phyloP scores from a whole-genome alignment of 768 basidiomycete genomes.

The Roridomyces roridus region DNA sequence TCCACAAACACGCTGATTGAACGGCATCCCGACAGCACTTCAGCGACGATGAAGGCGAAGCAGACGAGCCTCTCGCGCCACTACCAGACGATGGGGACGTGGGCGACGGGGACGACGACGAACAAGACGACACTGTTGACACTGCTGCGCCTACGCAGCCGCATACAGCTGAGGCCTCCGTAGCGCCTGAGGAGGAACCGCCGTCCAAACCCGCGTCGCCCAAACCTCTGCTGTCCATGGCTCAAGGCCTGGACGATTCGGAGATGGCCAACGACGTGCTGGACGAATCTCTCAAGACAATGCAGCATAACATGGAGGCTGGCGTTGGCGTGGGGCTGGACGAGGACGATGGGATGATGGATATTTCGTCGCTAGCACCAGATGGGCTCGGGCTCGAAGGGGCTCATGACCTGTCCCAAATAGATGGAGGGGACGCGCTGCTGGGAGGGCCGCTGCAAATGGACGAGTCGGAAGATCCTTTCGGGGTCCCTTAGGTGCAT shows the following conservation, averaged over 20 bases:
- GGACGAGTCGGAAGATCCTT: slow-evolving; percentile 67
- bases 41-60: slow-evolving; percentile 83
- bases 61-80: slow-evolving; percentile 81
- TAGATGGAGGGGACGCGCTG: slow-evolving; percentile 57
- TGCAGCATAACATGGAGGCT: slow-evolving; percentile 52
- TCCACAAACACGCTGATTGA: neutral
- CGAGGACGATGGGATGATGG: slow-evolving; percentile 55
- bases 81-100: slow-evolving; percentile 80
- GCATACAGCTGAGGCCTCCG: slow-evolving; percentile 34
- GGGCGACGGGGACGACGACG: slow-evolving; percentile 67
- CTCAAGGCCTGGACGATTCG: slow-evolving; percentile 45
- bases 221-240: slow-evolving; percentile 67
- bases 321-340: slow-evolving; percentile 42
- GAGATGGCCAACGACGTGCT: slow-evolving; percentile 46
- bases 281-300: slow-evolving; percentile 61
- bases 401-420: slow-evolving; percentile 59
- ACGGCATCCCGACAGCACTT: slow-evolving; percentile 69
- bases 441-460: slow-evolving; percentile 63
- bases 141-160: slow-evolving; percentile 42
- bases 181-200: slow-evolving; percentile 47
- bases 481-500: slow-evolving; percentile 35
- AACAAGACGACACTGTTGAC: slow-evolving; percentile 68
- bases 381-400: slow-evolving; percentile 66
- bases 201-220: slow-evolving; percentile 72
- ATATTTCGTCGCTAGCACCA: slow-evolving; percentile 68